Evolutionary conservation across 2,329 filamentous ascomycete species (phyloP), one percentile per base, ranked within the genome.

Genomic region (Pseudogymnoascus sp.): DNA sequence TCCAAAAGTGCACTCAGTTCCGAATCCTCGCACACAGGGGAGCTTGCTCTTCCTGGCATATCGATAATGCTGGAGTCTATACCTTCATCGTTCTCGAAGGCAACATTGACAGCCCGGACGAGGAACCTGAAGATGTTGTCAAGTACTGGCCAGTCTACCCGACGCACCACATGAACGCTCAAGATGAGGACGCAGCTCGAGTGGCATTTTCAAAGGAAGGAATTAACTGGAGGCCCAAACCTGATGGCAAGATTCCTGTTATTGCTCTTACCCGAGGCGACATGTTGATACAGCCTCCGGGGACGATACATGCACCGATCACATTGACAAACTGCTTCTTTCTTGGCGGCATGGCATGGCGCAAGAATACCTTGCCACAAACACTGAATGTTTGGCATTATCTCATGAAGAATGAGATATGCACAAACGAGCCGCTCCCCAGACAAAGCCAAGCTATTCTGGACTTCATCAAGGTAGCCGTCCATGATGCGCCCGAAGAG

Each of bases 141-240:
- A 63, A 63, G 25, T 63, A 63, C 31, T 63, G 62, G 62, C 62
- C 62, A 9, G 28, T 63, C 37, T 61, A 42, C 25, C 62, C 62
- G 1, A 38, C 40, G 23, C 34, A 63, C 23, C 53, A 37, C 36
- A 23, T 63, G 36, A 42, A 6, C 31, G 12, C 31, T 3, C 11
- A 63, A 9, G 59, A 40, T 9, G 28, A 62, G 18, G 4, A 14
- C 3, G 4, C 4, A 5, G 53, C 62, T 7, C 34, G 28, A n/a
- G 2, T 37, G 3, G 62, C 12, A 5, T 63, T 62, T 23, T 28
- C 56, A 1, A 46, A 36, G 6, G 34, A 61, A 38, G 56, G 53
- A 5, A 61, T 63, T 7, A 61, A 40, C n/a, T 63, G 62, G 62
- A 42, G 56, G 40, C 62, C 62, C 8, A 63, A 46, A 42, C 62